These are phyloP conservation scores for Sugiyamaella americana DNA, from an alignment of 805 yeast species.

Conservation along the genomic window DNA sequence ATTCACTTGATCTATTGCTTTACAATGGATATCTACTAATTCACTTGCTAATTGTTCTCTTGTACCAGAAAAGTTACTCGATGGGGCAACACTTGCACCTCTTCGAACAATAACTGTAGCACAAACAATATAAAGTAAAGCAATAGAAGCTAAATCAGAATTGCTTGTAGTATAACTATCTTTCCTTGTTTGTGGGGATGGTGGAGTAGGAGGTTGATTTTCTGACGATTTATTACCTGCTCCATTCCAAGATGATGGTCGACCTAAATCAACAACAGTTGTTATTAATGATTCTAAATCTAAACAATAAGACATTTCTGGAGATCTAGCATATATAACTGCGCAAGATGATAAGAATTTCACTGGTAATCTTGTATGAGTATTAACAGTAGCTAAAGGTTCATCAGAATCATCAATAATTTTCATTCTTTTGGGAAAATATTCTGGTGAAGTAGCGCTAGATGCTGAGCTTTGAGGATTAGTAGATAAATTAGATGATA, in stretches of 20 bases:
- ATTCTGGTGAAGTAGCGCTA: not conserved
- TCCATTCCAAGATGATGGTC: not conserved
- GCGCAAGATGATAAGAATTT: conserved; percentile 8
- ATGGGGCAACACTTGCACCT: not conserved
- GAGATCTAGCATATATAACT: not conserved
- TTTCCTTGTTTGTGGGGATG: not conserved
- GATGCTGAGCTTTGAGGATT: not conserved
- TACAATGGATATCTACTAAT: not conserved
- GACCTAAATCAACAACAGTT: not conserved
- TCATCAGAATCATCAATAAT: not conserved
- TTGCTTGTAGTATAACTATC: too few species aligned
- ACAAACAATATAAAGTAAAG: conserved; percentile 9
- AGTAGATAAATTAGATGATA: not conserved
- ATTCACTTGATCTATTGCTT: not conserved
- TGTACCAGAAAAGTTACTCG: not conserved
- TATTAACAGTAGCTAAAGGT: not conserved
- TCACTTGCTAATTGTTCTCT: conserved; percentile 2
- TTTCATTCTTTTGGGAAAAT: not conserved
- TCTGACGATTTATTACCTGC: not conserved
- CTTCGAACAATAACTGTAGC: conserved; percentile 7
- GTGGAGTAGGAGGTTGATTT: not conserved
- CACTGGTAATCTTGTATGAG: conserved; percentile 2
- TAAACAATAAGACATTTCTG: conserved; percentile 6
- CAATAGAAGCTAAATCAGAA: conserved; percentile 1
- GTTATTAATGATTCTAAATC: conserved; percentile 2